These are phyloP conservation scores for Cryphonectria nitschkei DNA, from an alignment of 2,329 filamentous ascomycete genomes.

Conservation along the genomic window DNA sequence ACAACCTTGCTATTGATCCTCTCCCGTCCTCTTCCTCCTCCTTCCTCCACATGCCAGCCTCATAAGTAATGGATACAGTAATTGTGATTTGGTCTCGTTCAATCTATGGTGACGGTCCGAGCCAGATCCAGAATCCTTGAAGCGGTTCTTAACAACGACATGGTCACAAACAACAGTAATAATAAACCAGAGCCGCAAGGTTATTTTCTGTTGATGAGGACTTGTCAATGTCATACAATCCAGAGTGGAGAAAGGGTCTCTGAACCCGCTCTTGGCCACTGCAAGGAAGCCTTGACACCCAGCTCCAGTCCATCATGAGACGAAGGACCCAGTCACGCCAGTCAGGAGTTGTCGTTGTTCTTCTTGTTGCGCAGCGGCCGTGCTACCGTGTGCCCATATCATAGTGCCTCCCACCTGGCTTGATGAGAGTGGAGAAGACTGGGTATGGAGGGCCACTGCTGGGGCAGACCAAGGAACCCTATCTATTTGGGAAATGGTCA, in stretches of 20 bases:
- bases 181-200: background rate
- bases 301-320: background rate
- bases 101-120: background rate
- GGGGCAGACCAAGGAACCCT: too few relatives aligned
- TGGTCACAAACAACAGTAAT: background rate
- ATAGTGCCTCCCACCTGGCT: background rate
- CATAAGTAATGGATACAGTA: background rate
- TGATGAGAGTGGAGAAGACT: background rate
- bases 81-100: background rate
- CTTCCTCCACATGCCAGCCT: background rate
- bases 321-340: constrained; percentile 8
- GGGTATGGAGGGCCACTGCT: background rate
- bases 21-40: background rate
- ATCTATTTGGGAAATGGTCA: background rate
- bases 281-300: background rate
- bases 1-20: background rate
- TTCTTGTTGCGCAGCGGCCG: background rate
- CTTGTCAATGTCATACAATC: constrained; percentile 3
- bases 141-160: background rate
- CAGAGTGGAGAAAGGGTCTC: background rate
- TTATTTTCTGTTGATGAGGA: background rate
- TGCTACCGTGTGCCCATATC: background rate
- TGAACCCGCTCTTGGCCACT: background rate
- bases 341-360: too few relatives aligned
- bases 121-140: background rate